phyloP scores from a whole-genome alignment of 169 alveolate genomes.

The Ophryocystis elektroscirrha region DNA sequence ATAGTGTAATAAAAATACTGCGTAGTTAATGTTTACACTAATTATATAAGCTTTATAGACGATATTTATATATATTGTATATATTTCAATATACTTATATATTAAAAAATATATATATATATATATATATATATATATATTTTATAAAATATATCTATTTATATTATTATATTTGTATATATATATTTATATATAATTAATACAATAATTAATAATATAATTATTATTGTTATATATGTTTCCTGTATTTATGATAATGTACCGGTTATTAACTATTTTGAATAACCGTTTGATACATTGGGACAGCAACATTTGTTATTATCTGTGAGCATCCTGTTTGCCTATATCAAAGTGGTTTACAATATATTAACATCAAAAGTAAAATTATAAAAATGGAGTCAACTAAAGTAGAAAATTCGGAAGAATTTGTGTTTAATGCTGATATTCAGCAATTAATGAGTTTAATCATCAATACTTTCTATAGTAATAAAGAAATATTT shows the following conservation, averaged over 20 bases:
- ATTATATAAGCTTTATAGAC: background rate
- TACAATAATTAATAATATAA: too few species aligned
- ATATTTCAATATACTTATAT: background rate
- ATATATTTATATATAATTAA: background rate
- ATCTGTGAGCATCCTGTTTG: conserved; percentile 11
- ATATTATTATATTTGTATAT: background rate
- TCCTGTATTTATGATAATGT: too few species aligned
- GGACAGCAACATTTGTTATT: conserved; percentile 5
- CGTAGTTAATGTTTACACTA: too few species aligned
- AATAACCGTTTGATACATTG: conserved; percentile 6
- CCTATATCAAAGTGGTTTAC: conserved; percentile 1
- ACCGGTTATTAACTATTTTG: conserved; percentile 5
- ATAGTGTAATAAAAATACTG: too few species aligned
- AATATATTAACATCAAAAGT: conserved; percentile 3
- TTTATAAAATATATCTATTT: background rate
- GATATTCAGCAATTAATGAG: conserved; percentile 80
- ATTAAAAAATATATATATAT: background rate
- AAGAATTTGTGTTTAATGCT: conserved; percentile 86
- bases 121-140: conserved; percentile 1
- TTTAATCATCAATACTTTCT: conserved; percentile 93
- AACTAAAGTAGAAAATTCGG: conserved; percentile 37
- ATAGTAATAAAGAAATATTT: conserved; percentile 95
- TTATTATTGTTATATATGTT: too few species aligned
- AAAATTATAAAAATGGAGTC: background rate
- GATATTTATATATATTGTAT: background rate